phyloP scores from a whole-genome alignment of 78 protist genomes.

The Tieghemostelium lacteum region DNA sequence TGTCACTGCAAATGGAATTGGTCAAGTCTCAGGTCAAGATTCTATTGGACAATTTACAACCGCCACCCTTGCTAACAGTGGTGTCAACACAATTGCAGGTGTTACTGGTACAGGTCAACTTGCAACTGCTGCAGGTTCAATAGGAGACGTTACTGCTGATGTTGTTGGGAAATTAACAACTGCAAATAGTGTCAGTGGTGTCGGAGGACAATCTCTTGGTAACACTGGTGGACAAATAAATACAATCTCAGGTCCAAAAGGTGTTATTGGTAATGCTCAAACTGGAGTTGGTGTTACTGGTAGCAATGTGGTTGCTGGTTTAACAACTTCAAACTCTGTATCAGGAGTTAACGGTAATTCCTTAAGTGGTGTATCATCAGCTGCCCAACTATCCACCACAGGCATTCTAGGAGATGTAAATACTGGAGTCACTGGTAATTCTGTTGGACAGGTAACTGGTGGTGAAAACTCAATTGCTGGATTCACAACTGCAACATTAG shows the following conservation, averaged over 20 bases:
- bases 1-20: not conserved
- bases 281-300: not conserved
- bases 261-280: not conserved
- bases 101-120: not conserved
- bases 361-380: not conserved
- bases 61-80: not conserved
- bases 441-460: not conserved
- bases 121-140: not conserved
- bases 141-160: not conserved
- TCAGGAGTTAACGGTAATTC: not conserved
- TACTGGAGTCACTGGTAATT: not conserved
- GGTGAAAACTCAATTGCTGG: constrained; percentile 2
- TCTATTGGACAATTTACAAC: not conserved
- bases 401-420: not conserved
- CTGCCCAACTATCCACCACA: not conserved
- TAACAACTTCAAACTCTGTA: not conserved
- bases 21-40: not conserved
- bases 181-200: not conserved
- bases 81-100: not conserved
- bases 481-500: not conserved
- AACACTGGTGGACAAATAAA: not conserved
- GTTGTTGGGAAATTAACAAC: not conserved
- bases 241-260: not conserved
- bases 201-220: not conserved
- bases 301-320: not conserved